These are phyloP conservation scores for Xylaria cubensis DNA, from an alignment of 495 filamentous ascomycete genomes.

Conservation along the genomic window DNA sequence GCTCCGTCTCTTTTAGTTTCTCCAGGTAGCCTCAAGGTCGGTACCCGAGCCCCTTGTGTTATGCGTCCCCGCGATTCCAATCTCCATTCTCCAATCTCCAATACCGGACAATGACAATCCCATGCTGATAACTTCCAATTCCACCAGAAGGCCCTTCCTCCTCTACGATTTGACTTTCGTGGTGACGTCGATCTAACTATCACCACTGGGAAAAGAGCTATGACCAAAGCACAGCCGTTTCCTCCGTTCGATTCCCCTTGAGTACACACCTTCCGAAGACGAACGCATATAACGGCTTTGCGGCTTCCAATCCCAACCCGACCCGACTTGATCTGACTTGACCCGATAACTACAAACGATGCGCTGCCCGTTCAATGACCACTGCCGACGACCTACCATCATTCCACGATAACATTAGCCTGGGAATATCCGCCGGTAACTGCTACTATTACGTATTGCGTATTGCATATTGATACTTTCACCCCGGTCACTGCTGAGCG, in stretches of 20 bases:
- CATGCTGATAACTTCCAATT: constrained; percentile 6
- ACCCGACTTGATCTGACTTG: neutral
- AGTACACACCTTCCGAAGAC: constrained; percentile 4
- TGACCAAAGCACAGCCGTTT: neutral
- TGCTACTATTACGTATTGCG: neutral
- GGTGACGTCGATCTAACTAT: neutral
- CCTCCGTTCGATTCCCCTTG: neutral
- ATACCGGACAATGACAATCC: neutral
- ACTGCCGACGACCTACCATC: constrained; percentile 44
- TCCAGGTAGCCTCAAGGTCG: neutral
- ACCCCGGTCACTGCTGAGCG: constrained; percentile 4
- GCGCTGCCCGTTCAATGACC: constrained; percentile 37
- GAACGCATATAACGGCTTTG: constrained; percentile 6
- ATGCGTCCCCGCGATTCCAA: no score
- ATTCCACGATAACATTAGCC: constrained; percentile 43
- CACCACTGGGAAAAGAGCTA: constrained; percentile 4
- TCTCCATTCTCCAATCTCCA: neutral
- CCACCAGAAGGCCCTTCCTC: neutral
- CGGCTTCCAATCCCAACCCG: constrained; percentile 6
- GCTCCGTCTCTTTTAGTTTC: neutral
- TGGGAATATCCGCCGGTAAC: neutral
- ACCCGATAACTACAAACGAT: constrained; percentile 34
- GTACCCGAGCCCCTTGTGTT: no score
- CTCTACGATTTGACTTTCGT: neutral
- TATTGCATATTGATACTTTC: neutral